phyloP scores from a whole-genome alignment of 2,329 filamentous ascomycete genomes.

The Stagonosporopsis vannaccii region DNA sequence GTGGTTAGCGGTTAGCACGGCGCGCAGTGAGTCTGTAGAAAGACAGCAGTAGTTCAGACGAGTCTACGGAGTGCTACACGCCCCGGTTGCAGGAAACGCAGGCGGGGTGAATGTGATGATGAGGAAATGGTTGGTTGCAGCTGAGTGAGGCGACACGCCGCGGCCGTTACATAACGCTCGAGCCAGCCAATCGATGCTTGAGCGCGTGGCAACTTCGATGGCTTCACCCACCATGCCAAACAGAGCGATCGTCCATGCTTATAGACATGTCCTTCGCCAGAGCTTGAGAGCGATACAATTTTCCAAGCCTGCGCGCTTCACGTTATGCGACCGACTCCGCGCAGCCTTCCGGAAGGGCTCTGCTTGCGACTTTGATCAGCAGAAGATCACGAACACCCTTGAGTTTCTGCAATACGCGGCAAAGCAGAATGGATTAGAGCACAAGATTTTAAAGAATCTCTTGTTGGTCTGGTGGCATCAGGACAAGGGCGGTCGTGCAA shows the following conservation, averaged over 20 bases:
- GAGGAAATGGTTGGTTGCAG: conserved; percentile 9
- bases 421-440: conserved; percentile 70
- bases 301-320: conserved; percentile 71
- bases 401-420: conserved; percentile 74
- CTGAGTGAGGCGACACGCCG: conserved; percentile 13
- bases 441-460: conserved; percentile 74
- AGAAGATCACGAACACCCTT: conserved; percentile 68
- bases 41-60: conserved; percentile 16
- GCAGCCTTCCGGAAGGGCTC: conserved; percentile 49
- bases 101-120: conserved; percentile 27
- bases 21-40: conserved; percentile 21
- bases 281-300: conserved; percentile 75
- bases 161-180: conserved; percentile 2
- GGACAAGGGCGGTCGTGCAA: conserved; percentile 40
- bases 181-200: conserved; percentile 12
- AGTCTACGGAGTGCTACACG: conserved; percentile 30
- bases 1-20: conserved; percentile 26
- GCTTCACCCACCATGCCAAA: conserved; percentile 35
- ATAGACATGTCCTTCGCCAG: conserved; percentile 72
- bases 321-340: conserved; percentile 61
- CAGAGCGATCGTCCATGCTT: conserved; percentile 66
- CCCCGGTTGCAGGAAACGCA: conserved; percentile 31
- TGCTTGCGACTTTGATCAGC: conserved; percentile 43
- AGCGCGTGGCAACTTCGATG: conserved; percentile 10
- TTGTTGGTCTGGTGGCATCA: conserved; percentile 59